Evolutionary conservation across 1,139 yeast genomes (phyloP).

Genomic region (Taphrina sp.): DNA sequence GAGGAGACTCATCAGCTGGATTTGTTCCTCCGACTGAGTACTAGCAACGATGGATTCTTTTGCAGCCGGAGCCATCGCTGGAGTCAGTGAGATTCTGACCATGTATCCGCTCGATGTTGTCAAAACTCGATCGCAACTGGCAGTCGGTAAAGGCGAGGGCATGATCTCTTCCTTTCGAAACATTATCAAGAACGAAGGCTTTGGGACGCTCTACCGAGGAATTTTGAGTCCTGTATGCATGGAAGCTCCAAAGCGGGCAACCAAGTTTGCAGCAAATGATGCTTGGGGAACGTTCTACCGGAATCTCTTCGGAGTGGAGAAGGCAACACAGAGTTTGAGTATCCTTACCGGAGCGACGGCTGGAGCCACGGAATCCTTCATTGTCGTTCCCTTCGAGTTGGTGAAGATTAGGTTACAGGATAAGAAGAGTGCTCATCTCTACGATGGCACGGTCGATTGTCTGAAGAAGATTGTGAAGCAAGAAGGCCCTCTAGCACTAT

Average conservation of each 20-base stretch:
- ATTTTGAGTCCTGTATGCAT: slow-evolving; percentile 80
- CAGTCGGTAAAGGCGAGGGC: slow-evolving; percentile 62
- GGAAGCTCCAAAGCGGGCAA: slow-evolving; percentile 99
- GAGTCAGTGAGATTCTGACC: slow-evolving; percentile 88
- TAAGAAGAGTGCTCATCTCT: slow-evolving; percentile 56
- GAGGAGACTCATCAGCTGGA: too few species aligned
- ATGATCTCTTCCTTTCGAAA: slow-evolving; percentile 72
- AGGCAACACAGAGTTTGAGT: slow-evolving; percentile 79
- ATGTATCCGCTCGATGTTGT: slow-evolving; percentile 99
- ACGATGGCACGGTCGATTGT: slow-evolving; percentile 83
- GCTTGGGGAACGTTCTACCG: slow-evolving; percentile 90
- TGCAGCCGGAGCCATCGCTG: slow-evolving; percentile 93
- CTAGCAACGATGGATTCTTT: slow-evolving; percentile 47
- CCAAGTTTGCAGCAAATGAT: slow-evolving; percentile 97
- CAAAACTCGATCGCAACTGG: slow-evolving; percentile 94
- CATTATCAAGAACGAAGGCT: slow-evolving; percentile 82
- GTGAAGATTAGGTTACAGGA: slow-evolving; percentile 87
- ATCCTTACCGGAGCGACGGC: slow-evolving; percentile 96
- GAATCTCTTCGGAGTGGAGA: slow-evolving; percentile 62
- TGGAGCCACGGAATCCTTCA: slow-evolving; percentile 94
- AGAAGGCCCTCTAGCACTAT: slow-evolving; percentile 80
- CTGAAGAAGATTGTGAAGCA: slow-evolving; percentile 64
- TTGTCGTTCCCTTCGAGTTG: slow-evolving; percentile 90
- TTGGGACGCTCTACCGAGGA: slow-evolving; percentile 26
- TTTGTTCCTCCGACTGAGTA: too few species aligned